Evolutionary conservation across 495 filamentous ascomycete species (phyloP).

Genomic region (Annulohypoxylon moriforme): DNA sequence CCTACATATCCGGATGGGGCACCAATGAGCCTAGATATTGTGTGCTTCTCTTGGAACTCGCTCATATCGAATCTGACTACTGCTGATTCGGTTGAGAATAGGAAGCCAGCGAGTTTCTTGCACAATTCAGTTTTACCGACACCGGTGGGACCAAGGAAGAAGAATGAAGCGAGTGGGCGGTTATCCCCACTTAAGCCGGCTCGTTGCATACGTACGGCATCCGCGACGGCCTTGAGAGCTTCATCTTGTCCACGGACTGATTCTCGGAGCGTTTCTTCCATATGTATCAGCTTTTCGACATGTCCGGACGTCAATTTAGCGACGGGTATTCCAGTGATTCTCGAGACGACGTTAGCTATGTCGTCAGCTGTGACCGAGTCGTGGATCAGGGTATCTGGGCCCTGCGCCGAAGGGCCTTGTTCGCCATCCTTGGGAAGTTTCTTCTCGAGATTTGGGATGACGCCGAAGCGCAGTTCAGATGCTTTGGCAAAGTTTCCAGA

Average conservation of each 20-base stretch:
- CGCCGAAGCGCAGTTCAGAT: slow-evolving; percentile 86
- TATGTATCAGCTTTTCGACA: slow-evolving; percentile 88
- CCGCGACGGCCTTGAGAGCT: slow-evolving; percentile 87
- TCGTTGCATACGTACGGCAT: slow-evolving; percentile 93
- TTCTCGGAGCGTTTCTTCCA: slow-evolving; percentile 90
- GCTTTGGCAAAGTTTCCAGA: slow-evolving; percentile 92
- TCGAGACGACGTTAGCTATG: slow-evolving; percentile 90
- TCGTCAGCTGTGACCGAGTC: slow-evolving; percentile 94
- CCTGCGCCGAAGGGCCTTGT: slow-evolving; percentile 49
- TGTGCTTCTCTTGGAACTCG: slow-evolving; percentile 98
- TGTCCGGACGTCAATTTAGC: slow-evolving; percentile 92
- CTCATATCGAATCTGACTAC: slow-evolving; percentile 97
- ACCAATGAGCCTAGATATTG: slow-evolving; percentile 90
- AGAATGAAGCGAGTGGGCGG: slow-evolving; percentile 90
- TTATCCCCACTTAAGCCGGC: slow-evolving; percentile 93
- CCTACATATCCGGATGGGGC: slow-evolving; percentile 94
- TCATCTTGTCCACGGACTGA: slow-evolving; percentile 94
- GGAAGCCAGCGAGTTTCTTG: slow-evolving; percentile 92
- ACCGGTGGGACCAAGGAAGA: slow-evolving; percentile 97
- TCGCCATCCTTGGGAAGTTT: slow-evolving; percentile 83
- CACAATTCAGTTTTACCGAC: slow-evolving; percentile 97
- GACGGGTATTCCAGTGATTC: slow-evolving; percentile 91
- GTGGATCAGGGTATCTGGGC: slow-evolving; percentile 76
- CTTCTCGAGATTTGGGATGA: slow-evolving; percentile 81
- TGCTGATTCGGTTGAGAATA: slow-evolving; percentile 91